Percentiles rank a stretch among this genome's conserved stretches.
These are phyloP conservation scores for Phylloporus rhodoxanthus DNA, from an alignment of 768 basidiomycete species.

Conservation along the genomic window DNA sequence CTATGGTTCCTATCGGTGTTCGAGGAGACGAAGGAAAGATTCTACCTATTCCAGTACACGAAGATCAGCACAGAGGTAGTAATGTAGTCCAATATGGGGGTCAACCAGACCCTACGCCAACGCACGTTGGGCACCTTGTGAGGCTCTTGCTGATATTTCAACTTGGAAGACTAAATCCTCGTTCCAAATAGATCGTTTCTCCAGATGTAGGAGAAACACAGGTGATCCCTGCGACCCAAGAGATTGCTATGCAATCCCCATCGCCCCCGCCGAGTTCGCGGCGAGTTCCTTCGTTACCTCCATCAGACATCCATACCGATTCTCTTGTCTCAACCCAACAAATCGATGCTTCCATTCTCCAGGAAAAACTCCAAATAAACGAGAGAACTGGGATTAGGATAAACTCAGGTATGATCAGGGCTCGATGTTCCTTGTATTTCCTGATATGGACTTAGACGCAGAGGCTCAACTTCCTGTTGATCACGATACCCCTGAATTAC, in stretches of 20 bases:
- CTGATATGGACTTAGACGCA: conserved; percentile 20
- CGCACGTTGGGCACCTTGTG: conserved; percentile 53
- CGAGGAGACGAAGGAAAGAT: conserved; percentile 52
- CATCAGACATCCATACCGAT: conserved; percentile 21
- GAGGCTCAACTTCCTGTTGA: conserved; percentile 27
- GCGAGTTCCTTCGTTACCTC: conserved; percentile 20
- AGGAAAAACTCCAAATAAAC: conserved; percentile 4
- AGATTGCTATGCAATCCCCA: conserved; percentile 21
- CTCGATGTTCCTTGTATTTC: neutral
- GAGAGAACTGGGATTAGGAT: conserved; percentile 9
- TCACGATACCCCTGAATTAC: neutral
- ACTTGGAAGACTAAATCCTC: conserved; percentile 1
- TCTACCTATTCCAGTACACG: conserved; percentile 35
- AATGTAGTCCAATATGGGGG: conserved; percentile 41
- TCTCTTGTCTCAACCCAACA: conserved; percentile 24
- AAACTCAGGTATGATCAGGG: conserved; percentile 47
- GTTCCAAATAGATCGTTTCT: conserved; percentile 13
- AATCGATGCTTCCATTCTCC: conserved; percentile 7
- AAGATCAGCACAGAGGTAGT: conserved; percentile 5
- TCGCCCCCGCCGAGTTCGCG: conserved; percentile 16
- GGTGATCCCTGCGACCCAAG: conserved; percentile 33
- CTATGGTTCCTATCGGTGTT: conserved; percentile 48
- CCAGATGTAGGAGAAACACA: conserved; percentile 48
- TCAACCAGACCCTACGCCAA: conserved; percentile 44
- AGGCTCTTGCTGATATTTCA: conserved; percentile 9